A percentile compares a stretch with the other conserved stretches of the same genome.
These are phyloP conservation scores for Dactylonectria macrodidyma DNA, from an alignment of 2,329 filamentous ascomycete species.

Conservation along the genomic window DNA sequence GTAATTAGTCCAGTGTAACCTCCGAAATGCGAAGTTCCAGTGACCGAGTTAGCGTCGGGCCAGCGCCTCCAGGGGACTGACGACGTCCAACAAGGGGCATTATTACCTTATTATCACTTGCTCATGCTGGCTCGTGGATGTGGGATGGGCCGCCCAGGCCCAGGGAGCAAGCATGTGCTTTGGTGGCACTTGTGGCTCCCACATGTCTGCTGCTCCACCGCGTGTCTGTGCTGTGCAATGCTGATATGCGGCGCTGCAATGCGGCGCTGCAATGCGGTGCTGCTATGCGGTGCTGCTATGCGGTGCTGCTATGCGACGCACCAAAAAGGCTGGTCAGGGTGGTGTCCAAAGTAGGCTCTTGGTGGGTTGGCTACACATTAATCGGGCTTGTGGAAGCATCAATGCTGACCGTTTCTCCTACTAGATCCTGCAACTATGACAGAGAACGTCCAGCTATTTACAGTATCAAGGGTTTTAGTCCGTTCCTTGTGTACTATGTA, in stretches of 20 bases:
- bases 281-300: conserved; percentile 22
- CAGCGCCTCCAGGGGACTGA: conserved; percentile 16
- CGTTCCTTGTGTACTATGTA: not conserved
- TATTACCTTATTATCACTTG: conserved; percentile 26
- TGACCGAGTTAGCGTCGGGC: conserved; percentile 19
- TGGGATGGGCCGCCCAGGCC: not conserved
- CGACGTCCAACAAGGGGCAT: not conserved
- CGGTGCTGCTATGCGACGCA: conserved; percentile 11
- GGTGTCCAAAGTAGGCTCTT: not conserved
- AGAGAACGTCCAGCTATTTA: not conserved
- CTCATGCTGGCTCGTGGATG: conserved; percentile 11
- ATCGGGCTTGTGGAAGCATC: not conserved
- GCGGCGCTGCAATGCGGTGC: conserved; percentile 21
- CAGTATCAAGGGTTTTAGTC: not conserved
- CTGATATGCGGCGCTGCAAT: conserved; percentile 23
- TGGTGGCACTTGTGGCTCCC: conserved; percentile 12
- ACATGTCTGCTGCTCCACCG: conserved; percentile 21
- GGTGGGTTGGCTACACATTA: not conserved
- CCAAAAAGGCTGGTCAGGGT: not conserved
- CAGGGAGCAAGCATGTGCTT: not conserved
- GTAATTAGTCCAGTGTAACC: conserved; percentile 19
- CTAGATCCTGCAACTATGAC: not conserved
- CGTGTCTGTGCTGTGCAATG: conserved; percentile 26
- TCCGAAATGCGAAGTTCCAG: conserved; percentile 17
- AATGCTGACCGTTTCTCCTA: not conserved